phyloP scores from a whole-genome alignment of 768 basidiomycete genomes.

The Hortiboletus campestris region DNA sequence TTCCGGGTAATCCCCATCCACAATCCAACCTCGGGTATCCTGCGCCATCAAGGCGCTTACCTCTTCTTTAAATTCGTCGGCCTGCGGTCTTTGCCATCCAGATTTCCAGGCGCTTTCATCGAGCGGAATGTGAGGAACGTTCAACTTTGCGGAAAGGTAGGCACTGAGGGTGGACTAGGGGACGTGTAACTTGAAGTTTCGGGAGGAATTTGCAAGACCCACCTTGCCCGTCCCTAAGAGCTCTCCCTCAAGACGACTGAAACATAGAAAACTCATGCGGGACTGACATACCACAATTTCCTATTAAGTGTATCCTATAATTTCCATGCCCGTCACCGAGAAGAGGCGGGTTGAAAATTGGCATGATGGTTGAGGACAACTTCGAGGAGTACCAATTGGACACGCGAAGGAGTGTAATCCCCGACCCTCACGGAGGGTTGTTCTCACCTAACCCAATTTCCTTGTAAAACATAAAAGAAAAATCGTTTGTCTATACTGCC shows the following conservation, averaged over 20 bases:
- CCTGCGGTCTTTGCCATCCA: constrained; percentile 39
- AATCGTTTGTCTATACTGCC: too few species aligned
- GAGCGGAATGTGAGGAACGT: constrained; percentile 45
- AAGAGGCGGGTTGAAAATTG: constrained; percentile 21
- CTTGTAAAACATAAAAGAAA: too few species aligned
- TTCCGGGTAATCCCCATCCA: constrained; percentile 47
- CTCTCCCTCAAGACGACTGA: neutral
- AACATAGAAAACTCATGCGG: neutral
- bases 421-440: too few species aligned
- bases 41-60: constrained; percentile 25
- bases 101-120: constrained; percentile 51
- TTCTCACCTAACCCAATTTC: too few species aligned
- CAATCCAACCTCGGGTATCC: constrained; percentile 46
- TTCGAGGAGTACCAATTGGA: too few species aligned
- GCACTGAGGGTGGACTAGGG: constrained; percentile 47
- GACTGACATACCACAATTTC: constrained; percentile 48
- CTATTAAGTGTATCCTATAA: constrained; percentile 48
- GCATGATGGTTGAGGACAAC: constrained; percentile 10
- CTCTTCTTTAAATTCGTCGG: constrained; percentile 23
- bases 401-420: neutral
- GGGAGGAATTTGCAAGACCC: constrained; percentile 4
- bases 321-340: constrained; percentile 45
- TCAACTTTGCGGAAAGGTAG: constrained; percentile 43
- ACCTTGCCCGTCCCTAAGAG: constrained; percentile 41
- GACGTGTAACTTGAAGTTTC: neutral